Evolutionary conservation across 345 rosid genomes (phyloP).

Genomic region (Salix arbutifolia): DNA sequence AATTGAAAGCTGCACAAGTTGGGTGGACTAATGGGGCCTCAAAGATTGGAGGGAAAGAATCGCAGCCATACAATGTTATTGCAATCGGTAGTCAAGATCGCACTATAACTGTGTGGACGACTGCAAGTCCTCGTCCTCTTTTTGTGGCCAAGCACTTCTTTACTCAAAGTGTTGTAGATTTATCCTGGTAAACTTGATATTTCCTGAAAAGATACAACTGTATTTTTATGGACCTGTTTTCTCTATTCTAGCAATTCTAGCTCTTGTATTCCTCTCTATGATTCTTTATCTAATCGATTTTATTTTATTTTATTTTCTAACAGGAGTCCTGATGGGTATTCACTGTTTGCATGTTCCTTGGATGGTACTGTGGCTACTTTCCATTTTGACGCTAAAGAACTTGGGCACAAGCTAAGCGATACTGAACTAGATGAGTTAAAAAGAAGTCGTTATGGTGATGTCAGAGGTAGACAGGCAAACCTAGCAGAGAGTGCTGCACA

Average conservation of each 20-base stretch:
- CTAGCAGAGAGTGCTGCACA: slow-evolving; percentile 92
- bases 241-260: neutral
- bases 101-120: slow-evolving; percentile 98
- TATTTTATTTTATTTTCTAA: neutral
- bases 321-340: slow-evolving; percentile 99
- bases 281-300: slow-evolving; percentile 8
- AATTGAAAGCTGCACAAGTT: slow-evolving; percentile 45
- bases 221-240: slow-evolving; percentile 1
- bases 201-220: slow-evolving; percentile 2
- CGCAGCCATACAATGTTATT: slow-evolving; percentile 83
- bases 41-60: slow-evolving; percentile 75
- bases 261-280: neutral
- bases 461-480: slow-evolving; percentile 84
- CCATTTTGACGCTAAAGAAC: slow-evolving; percentile 79
- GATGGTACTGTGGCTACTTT: slow-evolving; percentile 92
- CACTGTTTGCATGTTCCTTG: slow-evolving; percentile 95
- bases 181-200: slow-evolving; percentile 67
- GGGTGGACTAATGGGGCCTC: slow-evolving; percentile 90
- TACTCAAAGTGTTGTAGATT: slow-evolving; percentile 94
- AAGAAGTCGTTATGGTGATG: slow-evolving; percentile 92
- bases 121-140: slow-evolving; percentile 93
- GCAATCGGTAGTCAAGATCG: slow-evolving; percentile 99
- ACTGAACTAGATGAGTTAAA: slow-evolving; percentile 83
- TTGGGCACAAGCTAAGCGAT: slow-evolving; percentile 71
- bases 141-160: slow-evolving; percentile 99